phyloP scores from a whole-genome alignment of 257 asterid genomes.

The Craterostigma plantagineum region DNA sequence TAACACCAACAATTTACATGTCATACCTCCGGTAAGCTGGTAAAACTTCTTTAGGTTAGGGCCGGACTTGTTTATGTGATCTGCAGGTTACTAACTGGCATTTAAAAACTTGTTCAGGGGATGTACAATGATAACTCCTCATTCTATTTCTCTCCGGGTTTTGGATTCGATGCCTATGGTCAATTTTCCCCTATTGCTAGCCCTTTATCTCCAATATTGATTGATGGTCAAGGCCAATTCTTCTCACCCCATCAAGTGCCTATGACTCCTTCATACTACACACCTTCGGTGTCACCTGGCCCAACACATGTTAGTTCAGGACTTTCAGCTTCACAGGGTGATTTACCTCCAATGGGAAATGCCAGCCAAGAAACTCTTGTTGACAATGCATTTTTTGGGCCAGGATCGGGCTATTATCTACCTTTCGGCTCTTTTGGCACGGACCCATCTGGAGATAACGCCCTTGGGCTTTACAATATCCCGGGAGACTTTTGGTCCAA shows the following conservation, averaged over 20 bases:
- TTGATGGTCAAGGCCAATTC: conserved; percentile 75
- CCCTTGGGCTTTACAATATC: conserved; percentile 62
- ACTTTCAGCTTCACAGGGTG: conserved; percentile 64
- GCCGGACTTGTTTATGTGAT: no score
- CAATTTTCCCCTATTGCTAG: conserved; percentile 75
- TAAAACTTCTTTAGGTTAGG: conserved; percentile 4
- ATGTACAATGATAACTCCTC: conserved; percentile 85
- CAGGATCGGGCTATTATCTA: conserved; percentile 65
- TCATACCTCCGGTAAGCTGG: conserved; percentile 65
- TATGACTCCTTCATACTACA: conserved; percentile 59
- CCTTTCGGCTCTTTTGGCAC: conserved; percentile 84
- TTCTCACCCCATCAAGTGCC: conserved; percentile 83
- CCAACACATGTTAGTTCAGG: no score
- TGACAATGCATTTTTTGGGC: conserved; percentile 57
- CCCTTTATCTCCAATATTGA: conserved; percentile 74
- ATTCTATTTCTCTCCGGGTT: conserved; percentile 56
- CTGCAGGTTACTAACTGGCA: conserved; percentile 8
- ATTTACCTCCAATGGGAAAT: conserved; percentile 45
- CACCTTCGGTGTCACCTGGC: conserved; percentile 76
- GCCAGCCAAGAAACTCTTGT: conserved; percentile 56
- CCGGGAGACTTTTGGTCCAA: conserved; percentile 65
- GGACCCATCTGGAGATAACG: conserved; percentile 59
- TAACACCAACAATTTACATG: conserved; percentile 72
- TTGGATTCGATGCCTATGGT: conserved; percentile 83
- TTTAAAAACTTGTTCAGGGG: conserved; percentile 44